These are phyloP conservation scores for Blepharisma stoltei DNA, from an alignment of 73 alveolate species.

Conservation along the genomic window DNA sequence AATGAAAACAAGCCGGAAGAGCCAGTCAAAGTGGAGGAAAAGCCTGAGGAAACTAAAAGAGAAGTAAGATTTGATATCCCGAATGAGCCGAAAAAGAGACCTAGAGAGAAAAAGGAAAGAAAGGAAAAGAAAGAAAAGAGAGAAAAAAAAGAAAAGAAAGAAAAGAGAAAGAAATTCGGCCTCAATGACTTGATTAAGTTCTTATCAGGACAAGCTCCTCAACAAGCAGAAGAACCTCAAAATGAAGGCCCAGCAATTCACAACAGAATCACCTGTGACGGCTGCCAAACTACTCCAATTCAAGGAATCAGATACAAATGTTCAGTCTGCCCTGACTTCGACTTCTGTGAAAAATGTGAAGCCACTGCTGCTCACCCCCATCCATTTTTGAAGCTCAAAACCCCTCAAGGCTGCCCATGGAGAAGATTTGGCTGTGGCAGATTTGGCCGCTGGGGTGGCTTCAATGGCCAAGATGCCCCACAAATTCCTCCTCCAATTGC, in stretches of 20 bases:
- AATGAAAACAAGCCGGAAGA: neutral
- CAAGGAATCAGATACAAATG: conserved; percentile 88
- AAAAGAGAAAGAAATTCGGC: neutral
- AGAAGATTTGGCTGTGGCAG: neutral
- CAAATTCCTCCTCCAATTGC: neutral
- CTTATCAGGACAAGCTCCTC: no score
- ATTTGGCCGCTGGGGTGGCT: neutral
- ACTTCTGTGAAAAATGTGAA: conserved; percentile 84
- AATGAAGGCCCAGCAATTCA: conserved; percentile 33
- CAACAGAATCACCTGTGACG: conserved; percentile 71
- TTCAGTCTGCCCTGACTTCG: conserved; percentile 73
- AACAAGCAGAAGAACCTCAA: neutral
- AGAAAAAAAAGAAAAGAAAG: neutral
- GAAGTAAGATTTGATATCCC: no score
- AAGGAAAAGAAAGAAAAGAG: conserved; percentile 6
- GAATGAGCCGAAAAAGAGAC: neutral
- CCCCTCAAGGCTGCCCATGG: neutral
- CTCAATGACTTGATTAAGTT: neutral
- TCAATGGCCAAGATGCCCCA: neutral
- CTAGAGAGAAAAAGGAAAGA: neutral
- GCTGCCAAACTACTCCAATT: conserved; percentile 73
- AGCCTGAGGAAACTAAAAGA: neutral
- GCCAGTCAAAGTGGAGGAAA: neutral
- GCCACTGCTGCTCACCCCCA: conserved; percentile 57
- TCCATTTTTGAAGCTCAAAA: conserved; percentile 12